Conservation (phyloP, 2,329 filamentous ascomycete genomes). For the Aspergillus thermomutatus region DNA sequence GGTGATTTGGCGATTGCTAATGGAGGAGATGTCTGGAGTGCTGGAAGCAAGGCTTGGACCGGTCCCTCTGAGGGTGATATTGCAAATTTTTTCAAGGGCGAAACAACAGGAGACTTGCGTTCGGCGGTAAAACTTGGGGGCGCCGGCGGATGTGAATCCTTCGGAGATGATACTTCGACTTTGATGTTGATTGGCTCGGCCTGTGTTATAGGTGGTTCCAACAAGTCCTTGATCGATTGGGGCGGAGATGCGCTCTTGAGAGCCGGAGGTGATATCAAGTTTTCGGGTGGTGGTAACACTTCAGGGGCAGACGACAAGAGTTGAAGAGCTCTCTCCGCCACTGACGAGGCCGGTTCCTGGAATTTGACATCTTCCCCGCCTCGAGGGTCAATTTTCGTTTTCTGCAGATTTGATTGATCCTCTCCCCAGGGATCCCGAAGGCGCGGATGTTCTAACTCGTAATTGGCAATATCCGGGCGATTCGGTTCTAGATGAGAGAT, state of each 20-base stretch:
- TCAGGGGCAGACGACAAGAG: not conserved
- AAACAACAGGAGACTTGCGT: constrained; percentile 2
- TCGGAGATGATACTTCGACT: constrained; percentile 17
- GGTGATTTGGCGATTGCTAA: constrained; percentile 32
- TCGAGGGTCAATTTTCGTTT: not conserved
- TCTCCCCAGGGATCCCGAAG: constrained; percentile 41
- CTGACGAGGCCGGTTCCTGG: not conserved
- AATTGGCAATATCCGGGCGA: constrained; percentile 60
- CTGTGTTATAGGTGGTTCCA: not conserved
- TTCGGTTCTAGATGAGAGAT: constrained; percentile 63
- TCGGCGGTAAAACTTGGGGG: not conserved
- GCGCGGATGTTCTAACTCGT: constrained; percentile 55
- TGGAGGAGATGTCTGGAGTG: constrained; percentile 36
- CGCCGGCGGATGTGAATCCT: constrained; percentile 4
- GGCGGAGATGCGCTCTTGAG: not conserved
- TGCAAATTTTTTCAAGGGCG: constrained; percentile 31
- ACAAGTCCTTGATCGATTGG: not conserved
- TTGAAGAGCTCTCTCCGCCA: not conserved
- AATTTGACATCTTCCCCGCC: not conserved
- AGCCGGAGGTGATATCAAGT: not conserved
- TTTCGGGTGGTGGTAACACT: not conserved
- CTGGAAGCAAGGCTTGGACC: constrained; percentile 34
- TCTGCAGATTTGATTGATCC: constrained; percentile 30
- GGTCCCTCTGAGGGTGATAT: constrained; percentile 31
- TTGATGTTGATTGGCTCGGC: not conserved